phyloP scores from a whole-genome alignment of 2,329 filamentous ascomycete genomes.

The Cryphonectria radicalis region DNA sequence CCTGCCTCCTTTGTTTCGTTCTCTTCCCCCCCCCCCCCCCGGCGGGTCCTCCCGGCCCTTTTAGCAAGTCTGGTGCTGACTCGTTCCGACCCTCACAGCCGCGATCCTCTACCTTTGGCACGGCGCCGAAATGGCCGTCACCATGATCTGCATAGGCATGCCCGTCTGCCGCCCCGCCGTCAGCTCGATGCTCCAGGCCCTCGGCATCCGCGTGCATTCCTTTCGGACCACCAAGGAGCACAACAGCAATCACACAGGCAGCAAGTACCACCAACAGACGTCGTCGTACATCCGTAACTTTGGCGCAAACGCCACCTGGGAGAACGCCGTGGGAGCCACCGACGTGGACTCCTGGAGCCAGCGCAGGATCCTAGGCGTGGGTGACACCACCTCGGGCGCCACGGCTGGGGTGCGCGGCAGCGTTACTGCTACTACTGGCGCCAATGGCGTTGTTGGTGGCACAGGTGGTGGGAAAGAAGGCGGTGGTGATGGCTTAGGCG shows the following conservation, averaged over 20 bases:
- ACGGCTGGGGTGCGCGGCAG: constrained; percentile 1
- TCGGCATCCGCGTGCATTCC: constrained; percentile 21
- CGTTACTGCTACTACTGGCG: background rate
- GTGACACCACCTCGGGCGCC: constrained; percentile 12
- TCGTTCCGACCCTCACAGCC: background rate
- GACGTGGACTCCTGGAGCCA: constrained; percentile 27
- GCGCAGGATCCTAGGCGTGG: constrained; percentile 23
- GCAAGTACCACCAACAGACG: constrained; percentile 11
- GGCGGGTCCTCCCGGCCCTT: background rate
- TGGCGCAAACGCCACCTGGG: constrained; percentile 17
- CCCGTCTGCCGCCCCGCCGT: constrained; percentile 28
- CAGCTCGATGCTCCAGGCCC: constrained; percentile 21
- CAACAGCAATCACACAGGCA: constrained; percentile 6
- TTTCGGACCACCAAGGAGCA: constrained; percentile 11
- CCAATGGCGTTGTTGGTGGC: background rate
- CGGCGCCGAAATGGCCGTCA: constrained; percentile 30
- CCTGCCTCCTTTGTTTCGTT: background rate
- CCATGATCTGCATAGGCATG: constrained; percentile 30
- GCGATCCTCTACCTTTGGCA: constrained; percentile 29
- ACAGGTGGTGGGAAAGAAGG: background rate
- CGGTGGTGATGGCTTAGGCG: background rate
- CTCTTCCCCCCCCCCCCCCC: too few relatives aligned
- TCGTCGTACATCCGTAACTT: constrained; percentile 20
- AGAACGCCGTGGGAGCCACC: constrained; percentile 9
- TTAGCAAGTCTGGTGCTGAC: constrained; percentile 4